Base-by-base conservation (phyloP, 306 rosid genomes). In the Malus orientalis region DNA sequence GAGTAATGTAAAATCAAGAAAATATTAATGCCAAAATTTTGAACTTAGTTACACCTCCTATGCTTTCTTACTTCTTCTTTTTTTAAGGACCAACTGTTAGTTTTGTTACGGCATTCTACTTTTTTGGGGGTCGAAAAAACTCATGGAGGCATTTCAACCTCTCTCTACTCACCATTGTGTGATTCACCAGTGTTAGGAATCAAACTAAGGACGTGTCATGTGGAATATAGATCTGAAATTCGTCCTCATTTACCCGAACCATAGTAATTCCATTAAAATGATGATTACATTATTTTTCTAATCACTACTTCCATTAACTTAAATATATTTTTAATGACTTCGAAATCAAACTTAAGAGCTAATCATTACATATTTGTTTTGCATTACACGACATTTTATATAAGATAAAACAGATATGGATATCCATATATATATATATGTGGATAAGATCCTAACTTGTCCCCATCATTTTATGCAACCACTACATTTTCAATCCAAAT, bases 381-480 rank as follows among this genome's bases (percentile, higher is more conserved):
- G 18, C 51, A 33, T 27, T 19, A 36, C 29, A 12, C 49, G 1
- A 36, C 40, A 44, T 66, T 36, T 66, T 66, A 23, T 36, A 36
- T 36, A 36, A 19, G 47, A 64, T 32, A 32, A 64, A 15, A 3
- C 44, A 32, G 44, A 62, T 27, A 23, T 12, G 66, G 45, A 58
- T 51, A 51, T 15, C 54, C 53, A 47, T 27, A 27, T 13, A 49
- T 14, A 49, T 14, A 25, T 25, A 25, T 25, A 25, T 1, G 55
- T 51, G 18, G 55, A 51, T 63, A 57, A 68, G 70, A 75, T 9
- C 49, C 59, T 14, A 69, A 69, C 29, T 27, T 42, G 57, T 80
- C 83, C 71, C 14, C 76, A 16, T 80, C 72, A 68, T 11, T 62
- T 23, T 32, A 18, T 44, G 57, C 70, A 51, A 60, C 74, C 36